A percentile compares a stretch with the other conserved stretches of the same genome.
Evolutionary conservation across 139 green algal genomes (phyloP).

Genomic region (Gonium pectorale): DNA sequence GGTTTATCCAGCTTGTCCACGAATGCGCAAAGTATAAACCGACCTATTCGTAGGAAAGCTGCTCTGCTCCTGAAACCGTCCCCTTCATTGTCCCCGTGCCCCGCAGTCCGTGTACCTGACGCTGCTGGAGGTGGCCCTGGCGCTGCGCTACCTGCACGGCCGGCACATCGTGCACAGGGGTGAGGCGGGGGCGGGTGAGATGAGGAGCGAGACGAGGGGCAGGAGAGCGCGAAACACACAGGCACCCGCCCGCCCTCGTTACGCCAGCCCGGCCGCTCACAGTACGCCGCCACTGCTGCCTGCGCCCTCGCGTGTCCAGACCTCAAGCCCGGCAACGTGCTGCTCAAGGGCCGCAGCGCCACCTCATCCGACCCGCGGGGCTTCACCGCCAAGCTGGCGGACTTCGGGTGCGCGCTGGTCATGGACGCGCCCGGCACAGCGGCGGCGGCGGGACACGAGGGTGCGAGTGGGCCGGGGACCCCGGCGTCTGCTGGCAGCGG

Average conservation of each 20-base stretch:
- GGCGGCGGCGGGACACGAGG: background rate
- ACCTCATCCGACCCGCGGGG: background rate
- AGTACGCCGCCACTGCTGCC: background rate
- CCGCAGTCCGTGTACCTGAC: constrained; percentile 23
- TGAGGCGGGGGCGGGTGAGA: background rate
- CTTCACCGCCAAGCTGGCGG: constrained; percentile 17
- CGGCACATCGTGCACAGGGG: constrained; percentile 17
- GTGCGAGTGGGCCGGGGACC: background rate
- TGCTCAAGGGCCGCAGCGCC: constrained; percentile 10
- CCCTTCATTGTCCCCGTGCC: background rate
- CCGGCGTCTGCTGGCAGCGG: background rate
- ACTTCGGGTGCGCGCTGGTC: constrained; percentile 21
- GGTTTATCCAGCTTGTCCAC: background rate
- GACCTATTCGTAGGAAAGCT: background rate
- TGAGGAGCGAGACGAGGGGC: too few relatives aligned
- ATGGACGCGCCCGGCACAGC: background rate
- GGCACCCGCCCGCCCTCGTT: too few relatives aligned
- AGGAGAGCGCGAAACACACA: background rate
- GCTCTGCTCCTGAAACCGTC: background rate
- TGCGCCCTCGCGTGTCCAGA: background rate
- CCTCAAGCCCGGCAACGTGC: constrained; percentile 33
- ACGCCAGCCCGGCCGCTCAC: background rate
- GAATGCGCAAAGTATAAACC: background rate
- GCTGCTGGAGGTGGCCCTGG: constrained; percentile 37
- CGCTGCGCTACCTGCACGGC: constrained; percentile 22